Base-by-base conservation (phyloP, 306 rosid species). In the Mimosa pudica region DNA sequence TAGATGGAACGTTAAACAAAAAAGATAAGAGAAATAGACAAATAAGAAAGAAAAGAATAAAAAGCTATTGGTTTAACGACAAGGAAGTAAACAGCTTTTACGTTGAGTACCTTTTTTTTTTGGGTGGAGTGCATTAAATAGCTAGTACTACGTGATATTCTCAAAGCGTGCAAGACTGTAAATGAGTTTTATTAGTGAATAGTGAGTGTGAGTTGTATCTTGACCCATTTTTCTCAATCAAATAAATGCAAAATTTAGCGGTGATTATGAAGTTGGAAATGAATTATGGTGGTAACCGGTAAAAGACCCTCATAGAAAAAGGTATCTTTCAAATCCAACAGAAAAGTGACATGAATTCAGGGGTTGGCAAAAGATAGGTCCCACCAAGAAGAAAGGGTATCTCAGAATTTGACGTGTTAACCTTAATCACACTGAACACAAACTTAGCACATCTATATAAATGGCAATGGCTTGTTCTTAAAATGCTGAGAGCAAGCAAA, bases 281-380 rank as follows among this genome's bases (percentile, higher is more conserved):
- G 51, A 58, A 74, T 71, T 67, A 64, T 45, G 60, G 36, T 60
- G 83, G 85, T 77, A 80, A 80, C 78, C 52, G 82, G 85, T 77
- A 80, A 80, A 80, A 85, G 89, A 82, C 80, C 77, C 75, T 80
- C 85, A 69, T 73, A 71, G 72, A 36, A 83, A 83, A 81, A 79
- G 60, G 81, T 55, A 75, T 75, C 84, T 67, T 61, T 76, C 67
- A 66, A 70, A 80, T 77, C 85, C 75, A 30, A 48, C 44, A 70
- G 42, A 81, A 80, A 35, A 30, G 65, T 57, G 8, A 60, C 65
- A 60, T 75, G 52, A 77, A 82, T 58, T 76, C 48, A 70, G 52
- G 67, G 71, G 8, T 80, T 76, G 77, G 70, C 86, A 77, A 83
- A 65, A 82, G 78, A 77, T 67, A 75, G 79, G 89, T 78, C 85